Percentiles rank a stretch among this genome's conserved stretches.
phyloP scores from a whole-genome alignment of 192 early-diverging fungal species.

The Irineochytrium annulatum region DNA sequence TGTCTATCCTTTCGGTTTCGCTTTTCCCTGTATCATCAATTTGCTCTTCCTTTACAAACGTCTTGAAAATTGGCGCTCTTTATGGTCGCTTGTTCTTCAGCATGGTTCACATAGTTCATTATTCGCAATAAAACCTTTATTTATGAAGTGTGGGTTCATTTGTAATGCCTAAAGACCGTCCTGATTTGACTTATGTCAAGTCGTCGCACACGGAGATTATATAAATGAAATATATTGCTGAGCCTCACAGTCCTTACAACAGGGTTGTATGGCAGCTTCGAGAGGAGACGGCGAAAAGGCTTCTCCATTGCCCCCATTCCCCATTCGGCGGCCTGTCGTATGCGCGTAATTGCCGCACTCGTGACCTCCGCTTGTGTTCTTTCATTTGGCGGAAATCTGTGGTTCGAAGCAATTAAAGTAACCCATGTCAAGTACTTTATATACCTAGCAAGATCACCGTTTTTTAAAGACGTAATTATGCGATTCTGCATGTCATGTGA shows the following conservation, averaged over 20 bases:
- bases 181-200: slow-evolving; percentile 13
- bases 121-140: background rate
- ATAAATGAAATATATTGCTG: slow-evolving; percentile 5
- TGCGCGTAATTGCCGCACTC: slow-evolving; percentile 10
- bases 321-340: slow-evolving; percentile 20
- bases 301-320: slow-evolving; percentile 19
- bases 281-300: slow-evolving; percentile 1
- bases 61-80: background rate
- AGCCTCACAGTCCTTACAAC: background rate
- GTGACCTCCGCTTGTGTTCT: background rate
- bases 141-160: background rate
- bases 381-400: background rate
- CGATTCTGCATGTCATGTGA: background rate
- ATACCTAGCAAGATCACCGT: background rate
- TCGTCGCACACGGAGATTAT: slow-evolving; percentile 7
- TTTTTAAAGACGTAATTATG: slow-evolving; percentile 14
- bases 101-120: background rate
- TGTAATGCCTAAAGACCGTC: background rate
- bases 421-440: background rate
- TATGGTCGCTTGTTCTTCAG: slow-evolving; percentile 2
- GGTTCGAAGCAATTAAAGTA: background rate
- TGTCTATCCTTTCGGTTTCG: background rate
- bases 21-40: background rate
- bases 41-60: background rate
- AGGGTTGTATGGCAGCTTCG: slow-evolving; percentile 3